phyloP scores from a whole-genome alignment of 768 basidiomycete species.

The Thelephora aurantiotincta region DNA sequence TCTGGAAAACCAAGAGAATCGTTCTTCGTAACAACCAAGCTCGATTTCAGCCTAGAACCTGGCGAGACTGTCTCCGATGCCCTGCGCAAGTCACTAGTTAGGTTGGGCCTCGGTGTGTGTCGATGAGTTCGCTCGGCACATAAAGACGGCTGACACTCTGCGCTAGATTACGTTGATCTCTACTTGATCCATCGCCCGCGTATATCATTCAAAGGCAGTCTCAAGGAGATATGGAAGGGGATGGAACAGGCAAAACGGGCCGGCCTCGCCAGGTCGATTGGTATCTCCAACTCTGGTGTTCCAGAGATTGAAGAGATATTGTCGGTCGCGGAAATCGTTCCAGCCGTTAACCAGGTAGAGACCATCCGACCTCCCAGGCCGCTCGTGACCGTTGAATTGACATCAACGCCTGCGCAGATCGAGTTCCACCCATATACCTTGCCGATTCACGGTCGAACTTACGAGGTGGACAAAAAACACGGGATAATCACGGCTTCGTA shows the following conservation, averaged over 20 bases:
- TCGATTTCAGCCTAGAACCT: slow-evolving; percentile 12
- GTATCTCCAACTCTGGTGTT: slow-evolving; percentile 41
- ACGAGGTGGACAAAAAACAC: slow-evolving; percentile 21
- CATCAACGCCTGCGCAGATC: slow-evolving; percentile 17
- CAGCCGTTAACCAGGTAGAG: slow-evolving; percentile 40
- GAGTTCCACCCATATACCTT: slow-evolving; percentile 42
- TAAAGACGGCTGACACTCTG: too few relatives aligned
- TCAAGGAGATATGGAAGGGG: slow-evolving; percentile 27
- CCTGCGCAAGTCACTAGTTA: slow-evolving; percentile 24
- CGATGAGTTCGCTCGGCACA: too few relatives aligned
- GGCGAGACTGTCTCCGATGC: slow-evolving; percentile 23
- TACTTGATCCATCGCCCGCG: slow-evolving; percentile 29
- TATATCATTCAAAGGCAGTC: slow-evolving; percentile 6
- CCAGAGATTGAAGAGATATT: slow-evolving; percentile 29
- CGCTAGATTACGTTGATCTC: slow-evolving; percentile 25
- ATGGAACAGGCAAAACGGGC: slow-evolving; percentile 27
- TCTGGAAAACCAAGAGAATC: slow-evolving; percentile 21
- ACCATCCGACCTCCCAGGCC: neutral
- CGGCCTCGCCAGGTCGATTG: slow-evolving; percentile 27
- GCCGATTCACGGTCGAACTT: slow-evolving; percentile 23
- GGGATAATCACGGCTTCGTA: slow-evolving; percentile 27
- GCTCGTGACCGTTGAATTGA: neutral
- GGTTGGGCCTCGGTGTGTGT: slow-evolving; percentile 13
- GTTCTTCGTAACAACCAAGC: slow-evolving; percentile 32
- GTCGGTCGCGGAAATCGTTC: slow-evolving; percentile 27